Evolutionary conservation across 1,284 basidiomycete species (phyloP).

Genomic region (Boletellus deceptivus): DNA sequence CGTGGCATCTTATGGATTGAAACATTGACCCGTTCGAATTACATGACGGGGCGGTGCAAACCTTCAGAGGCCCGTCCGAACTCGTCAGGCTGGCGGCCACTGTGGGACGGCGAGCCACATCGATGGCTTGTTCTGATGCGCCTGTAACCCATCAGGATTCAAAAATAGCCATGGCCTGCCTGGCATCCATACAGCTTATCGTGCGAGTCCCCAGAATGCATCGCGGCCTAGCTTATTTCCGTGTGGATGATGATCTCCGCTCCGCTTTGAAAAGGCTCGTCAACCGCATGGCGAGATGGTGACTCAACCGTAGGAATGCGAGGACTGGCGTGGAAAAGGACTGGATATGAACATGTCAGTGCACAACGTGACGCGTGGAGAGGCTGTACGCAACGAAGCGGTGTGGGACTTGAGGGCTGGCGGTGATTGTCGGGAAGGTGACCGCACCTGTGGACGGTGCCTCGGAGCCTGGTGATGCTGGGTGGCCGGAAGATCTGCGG

Average conservation of each 20-base stretch:
- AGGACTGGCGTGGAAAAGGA: too few species aligned
- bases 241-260: neutral
- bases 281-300: neutral
- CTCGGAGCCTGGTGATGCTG: conserved; percentile 2
- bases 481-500: conserved; percentile 17
- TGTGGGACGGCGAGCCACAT: too few species aligned
- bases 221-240: neutral
- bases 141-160: too few species aligned
- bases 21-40: neutral
- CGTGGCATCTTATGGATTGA: neutral
- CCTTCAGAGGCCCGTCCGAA: too few species aligned
- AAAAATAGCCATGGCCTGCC: too few species aligned
- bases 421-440: conserved; percentile 20
- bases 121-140: too few species aligned
- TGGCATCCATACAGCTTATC: neutral
- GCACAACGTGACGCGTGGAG: neutral
- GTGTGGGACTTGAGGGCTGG: neutral
- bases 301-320: neutral
- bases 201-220: neutral
- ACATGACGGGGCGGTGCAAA: too few species aligned
- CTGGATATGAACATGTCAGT: conserved; percentile 7
- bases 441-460: neutral
- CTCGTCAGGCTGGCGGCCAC: too few species aligned
- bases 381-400: conserved; percentile 8
- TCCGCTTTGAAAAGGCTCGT: neutral